Base-by-base conservation (phyloP, 768 basidiomycete species). In the Suillus hirtellus region DNA sequence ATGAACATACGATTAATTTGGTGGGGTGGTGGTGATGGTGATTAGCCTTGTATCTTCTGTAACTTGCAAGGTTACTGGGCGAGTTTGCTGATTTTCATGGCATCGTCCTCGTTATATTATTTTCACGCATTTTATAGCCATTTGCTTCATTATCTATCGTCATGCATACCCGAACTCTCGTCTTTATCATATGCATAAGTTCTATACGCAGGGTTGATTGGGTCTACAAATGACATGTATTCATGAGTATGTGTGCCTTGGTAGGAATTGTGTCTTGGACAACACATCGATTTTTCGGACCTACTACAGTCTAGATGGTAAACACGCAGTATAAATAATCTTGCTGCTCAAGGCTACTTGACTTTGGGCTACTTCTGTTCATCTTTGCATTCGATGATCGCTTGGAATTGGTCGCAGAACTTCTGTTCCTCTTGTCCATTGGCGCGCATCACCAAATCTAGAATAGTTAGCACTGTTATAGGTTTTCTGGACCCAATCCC, bases 81-180 rank as follows among this genome's bases (percentile, higher is more conserved):
- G 19, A n/a, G 52, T 53, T 11, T 24, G 15, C 21, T 40, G 55
- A 56, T 56, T 40, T 40, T 24, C 38, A 24, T 56, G 38, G 38
- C 38, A 56, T 17, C 55, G 17, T 58, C 55, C 24, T 42, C 17
- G 40, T 58, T 58, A 58, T 31, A 58, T 58, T 58, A 58, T 58
- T 42, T 42, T 58, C 27, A 58, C 56, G 40, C 56, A 58, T 58
- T 58, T 58, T 42, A 42, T 58, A 27, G 40, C 27, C 56, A 58
- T 58, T 19, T 58, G 40, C 11, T 31, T n/a, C 40, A 58, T 58
- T 58, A 58, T 17, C 17, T 42, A 58, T 58, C 17, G 56, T 42
- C 56, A 27, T 58, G 56, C 56, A 58, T 58, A 58, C 56, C 56
- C 56, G 56, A n/a, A 58, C 56, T 19, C 56, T 58, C 27, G 56